phyloP scores from a whole-genome alignment of 257 asterid genomes.

The Gynochthodes officinalis region DNA sequence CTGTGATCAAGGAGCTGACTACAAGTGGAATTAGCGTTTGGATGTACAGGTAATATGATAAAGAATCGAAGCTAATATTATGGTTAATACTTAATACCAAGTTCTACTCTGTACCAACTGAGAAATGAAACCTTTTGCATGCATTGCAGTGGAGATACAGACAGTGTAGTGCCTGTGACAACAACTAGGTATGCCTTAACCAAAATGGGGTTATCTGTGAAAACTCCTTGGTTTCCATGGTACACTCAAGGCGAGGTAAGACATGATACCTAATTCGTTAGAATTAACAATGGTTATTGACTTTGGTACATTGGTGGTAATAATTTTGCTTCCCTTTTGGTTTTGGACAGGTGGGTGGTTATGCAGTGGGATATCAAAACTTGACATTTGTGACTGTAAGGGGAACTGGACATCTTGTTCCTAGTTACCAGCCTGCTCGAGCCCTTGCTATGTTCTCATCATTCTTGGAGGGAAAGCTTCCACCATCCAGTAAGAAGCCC shows the following conservation, averaged over 20 bases:
- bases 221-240: slow-evolving; percentile 56
- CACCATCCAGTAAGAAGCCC: too few relatives aligned
- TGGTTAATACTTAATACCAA: too few relatives aligned
- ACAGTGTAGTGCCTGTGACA: slow-evolving; percentile 49
- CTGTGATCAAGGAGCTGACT: slow-evolving; percentile 48
- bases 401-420: slow-evolving; percentile 66
- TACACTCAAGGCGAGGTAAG: slow-evolving; percentile 41
- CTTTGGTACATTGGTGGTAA: too few relatives aligned
- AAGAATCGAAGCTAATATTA: too few relatives aligned
- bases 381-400: slow-evolving; percentile 52
- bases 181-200: slow-evolving; percentile 48
- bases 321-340: too few relatives aligned
- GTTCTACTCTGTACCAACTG: too few relatives aligned
- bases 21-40: slow-evolving; percentile 45
- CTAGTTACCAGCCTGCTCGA: slow-evolving; percentile 53
- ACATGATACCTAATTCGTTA: too few relatives aligned
- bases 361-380: slow-evolving; percentile 48
- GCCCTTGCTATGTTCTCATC: background rate
- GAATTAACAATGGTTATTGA: too few relatives aligned
- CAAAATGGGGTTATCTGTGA: slow-evolving; percentile 37
- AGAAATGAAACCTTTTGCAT: background rate
- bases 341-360: slow-evolving; percentile 71
- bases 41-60: slow-evolving; percentile 37
- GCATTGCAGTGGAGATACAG: slow-evolving; percentile 58
- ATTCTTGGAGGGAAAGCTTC: too few relatives aligned